phyloP scores from a whole-genome alignment of 2,329 filamentous ascomycete genomes.

The Fusarium solani-melongenae region DNA sequence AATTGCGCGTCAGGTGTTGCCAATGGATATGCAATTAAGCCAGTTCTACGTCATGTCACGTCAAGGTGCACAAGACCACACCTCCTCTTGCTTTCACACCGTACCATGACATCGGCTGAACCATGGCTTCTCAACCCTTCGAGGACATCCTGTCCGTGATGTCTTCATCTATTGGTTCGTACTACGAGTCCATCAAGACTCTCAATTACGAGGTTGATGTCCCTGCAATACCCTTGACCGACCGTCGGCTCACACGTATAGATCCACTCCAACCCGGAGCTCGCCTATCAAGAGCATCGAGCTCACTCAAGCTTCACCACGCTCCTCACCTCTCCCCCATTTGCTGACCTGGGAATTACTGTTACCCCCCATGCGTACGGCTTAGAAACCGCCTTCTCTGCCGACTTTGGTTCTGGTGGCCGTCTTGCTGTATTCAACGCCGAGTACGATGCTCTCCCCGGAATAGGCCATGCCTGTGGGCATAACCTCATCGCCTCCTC shows the following conservation, averaged over 20 bases:
- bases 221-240: background rate
- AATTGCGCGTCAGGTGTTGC: background rate
- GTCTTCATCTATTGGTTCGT: background rate
- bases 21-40: background rate
- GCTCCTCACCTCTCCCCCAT: constrained; percentile 1
- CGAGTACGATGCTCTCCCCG: constrained; percentile 30
- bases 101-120: background rate
- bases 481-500: constrained; percentile 32
- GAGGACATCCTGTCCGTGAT: background rate
- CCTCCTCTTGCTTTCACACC: background rate
- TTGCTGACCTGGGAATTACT: constrained; percentile 6
- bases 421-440: constrained; percentile 30
- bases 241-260: background rate
- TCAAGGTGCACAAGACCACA: background rate
- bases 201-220: background rate
- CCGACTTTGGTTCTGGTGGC: constrained; percentile 22
- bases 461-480: constrained; percentile 26
- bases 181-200: background rate
- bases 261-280: constrained; percentile 30
- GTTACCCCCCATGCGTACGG: constrained; percentile 19
- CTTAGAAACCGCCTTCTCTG: constrained; percentile 21
- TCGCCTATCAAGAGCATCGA: constrained; percentile 21
- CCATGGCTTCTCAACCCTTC: background rate
- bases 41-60: background rate
- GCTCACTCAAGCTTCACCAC: constrained; percentile 25